These are phyloP conservation scores for Phallus indusiatus DNA, from an alignment of 768 basidiomycete species.

Conservation along the genomic window DNA sequence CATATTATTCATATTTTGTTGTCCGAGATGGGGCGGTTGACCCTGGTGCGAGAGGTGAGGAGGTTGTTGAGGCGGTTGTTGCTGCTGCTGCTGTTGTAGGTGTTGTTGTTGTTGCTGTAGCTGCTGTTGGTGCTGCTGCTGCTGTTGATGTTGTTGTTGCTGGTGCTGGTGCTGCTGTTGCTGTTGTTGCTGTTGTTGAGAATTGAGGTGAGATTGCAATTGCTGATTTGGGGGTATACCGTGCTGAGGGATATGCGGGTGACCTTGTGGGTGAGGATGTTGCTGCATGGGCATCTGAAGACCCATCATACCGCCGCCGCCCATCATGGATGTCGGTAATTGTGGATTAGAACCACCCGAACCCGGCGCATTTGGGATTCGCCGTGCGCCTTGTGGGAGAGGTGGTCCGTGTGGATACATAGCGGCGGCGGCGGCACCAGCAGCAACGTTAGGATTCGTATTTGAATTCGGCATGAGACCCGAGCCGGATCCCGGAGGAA, in stretches of 20 bases:
- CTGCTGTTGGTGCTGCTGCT: slow-evolving; percentile 11
- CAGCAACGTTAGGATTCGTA: not conserved
- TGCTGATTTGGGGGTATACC: not conserved
- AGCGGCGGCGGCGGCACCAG: not conserved
- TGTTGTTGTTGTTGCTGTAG: slow-evolving; percentile 2
- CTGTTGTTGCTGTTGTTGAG: slow-evolving; percentile 9
- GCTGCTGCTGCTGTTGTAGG: slow-evolving; percentile 27
- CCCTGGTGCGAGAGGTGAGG: slow-evolving; percentile 2
- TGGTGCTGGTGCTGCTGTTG: slow-evolving; percentile 22
- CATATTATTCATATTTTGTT: not conserved
- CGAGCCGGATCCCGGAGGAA: not conserved
- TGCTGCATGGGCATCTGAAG: not conserved
- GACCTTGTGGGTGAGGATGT: not conserved
- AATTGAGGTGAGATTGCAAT: not conserved
- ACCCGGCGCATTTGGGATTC: not conserved
- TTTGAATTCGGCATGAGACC: not conserved
- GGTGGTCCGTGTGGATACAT: not conserved
- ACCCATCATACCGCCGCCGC: not conserved
- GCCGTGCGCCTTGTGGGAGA: not conserved
- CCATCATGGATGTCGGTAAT: not conserved
- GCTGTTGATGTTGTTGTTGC: slow-evolving; percentile 27
- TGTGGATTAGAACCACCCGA: not conserved
- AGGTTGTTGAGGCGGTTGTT: slow-evolving; percentile 24
- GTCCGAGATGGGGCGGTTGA: not conserved
- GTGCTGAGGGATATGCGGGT: not conserved